Evolutionary conservation across 257 asterid genomes (phyloP), one percentile per base, ranked within the genome.

Genomic region (Echites panduratus): DNA sequence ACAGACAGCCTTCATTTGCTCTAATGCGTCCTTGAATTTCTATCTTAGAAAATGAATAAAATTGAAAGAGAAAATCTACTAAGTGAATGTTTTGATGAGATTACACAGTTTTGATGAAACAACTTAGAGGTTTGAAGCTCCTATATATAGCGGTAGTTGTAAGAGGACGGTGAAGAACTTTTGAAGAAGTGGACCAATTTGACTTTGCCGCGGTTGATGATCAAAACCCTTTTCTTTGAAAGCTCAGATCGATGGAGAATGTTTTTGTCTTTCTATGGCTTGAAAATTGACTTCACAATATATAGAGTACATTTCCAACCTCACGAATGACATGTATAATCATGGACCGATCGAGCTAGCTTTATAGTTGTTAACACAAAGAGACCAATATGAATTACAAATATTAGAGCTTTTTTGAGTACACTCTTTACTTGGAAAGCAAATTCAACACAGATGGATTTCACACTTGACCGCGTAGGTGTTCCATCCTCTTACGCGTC

Each of bases 141-240:
- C 32, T 40, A 22, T 86, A 57, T 84, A 71, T 79, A 79, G 75
- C 38, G 49, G 75, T 43, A 73, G 54, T 73, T 50, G 17, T n/a
- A 52, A 49, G 76, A 65, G 82, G 79, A 72, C 81, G 85, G 85
- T 82, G 85, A 70, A 44, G 82, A 32, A 49, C 44, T 79, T 83
- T 75, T 77, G 47, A 27, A 59, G 79, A 22, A 53, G 78, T 71
- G 74, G 84, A 53, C 44, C 79, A 71, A 76, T 78, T 75, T 79
- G 83, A 77, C 82, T 75, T 50, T 75, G 71, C 70, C 64, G n/a
- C 43, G 45, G 29, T 58, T 47, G 63, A 41, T 0, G 44, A 41
- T 4, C 17, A 9, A 16, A 44, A 8, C 16, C 56, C 49, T 52
- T 64, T 59, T 3, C 3, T 49, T 11, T 32, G 66, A 70, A 56